These are phyloP conservation scores for Hydnum rufescens DNA, from an alignment of 768 basidiomycete genomes.

Conservation along the genomic window DNA sequence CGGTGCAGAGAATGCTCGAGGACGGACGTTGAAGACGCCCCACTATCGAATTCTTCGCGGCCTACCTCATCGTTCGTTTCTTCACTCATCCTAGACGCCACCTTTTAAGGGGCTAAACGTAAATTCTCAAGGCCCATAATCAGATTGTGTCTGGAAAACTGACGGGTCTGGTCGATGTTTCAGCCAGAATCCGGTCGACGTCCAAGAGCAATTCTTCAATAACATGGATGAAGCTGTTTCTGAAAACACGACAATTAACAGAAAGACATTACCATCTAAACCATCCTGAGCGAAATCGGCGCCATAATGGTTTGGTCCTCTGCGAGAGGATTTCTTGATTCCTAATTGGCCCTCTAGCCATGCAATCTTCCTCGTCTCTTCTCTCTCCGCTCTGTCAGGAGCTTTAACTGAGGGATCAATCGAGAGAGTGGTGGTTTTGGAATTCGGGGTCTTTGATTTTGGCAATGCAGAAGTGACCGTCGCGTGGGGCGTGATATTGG, in stretches of 20 bases:
- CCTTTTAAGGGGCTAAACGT: not conserved
- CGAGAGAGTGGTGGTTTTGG: no score
- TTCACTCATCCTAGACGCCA: no score
- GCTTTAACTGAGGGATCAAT: no score
- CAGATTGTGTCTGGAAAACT: not conserved
- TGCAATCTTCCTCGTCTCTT: constrained; percentile 16
- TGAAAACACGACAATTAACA: not conserved
- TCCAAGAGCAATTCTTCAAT: constrained; percentile 1
- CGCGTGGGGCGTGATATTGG: no score
- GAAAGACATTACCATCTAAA: constrained; percentile 39
- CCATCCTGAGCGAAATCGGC: constrained; percentile 46
- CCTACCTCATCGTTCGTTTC: no score
- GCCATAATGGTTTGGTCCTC: constrained; percentile 14
- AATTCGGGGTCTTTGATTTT: no score
- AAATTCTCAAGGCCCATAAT: constrained; percentile 5
- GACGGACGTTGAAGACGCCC: no score
- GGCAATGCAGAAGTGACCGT: no score
- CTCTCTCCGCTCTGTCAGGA: constrained; percentile 22
- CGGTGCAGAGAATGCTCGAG: no score
- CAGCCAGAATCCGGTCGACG: not conserved
- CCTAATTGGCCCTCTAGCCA: not conserved
- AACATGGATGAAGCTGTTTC: not conserved
- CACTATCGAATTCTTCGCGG: no score
- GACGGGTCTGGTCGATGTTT: not conserved
- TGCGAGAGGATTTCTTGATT: not conserved